Percentiles rank a stretch among this genome's conserved stretches.
These are phyloP conservation scores for Boletales sp. DNA, from an alignment of 768 basidiomycete genomes.

Conservation along the genomic window DNA sequence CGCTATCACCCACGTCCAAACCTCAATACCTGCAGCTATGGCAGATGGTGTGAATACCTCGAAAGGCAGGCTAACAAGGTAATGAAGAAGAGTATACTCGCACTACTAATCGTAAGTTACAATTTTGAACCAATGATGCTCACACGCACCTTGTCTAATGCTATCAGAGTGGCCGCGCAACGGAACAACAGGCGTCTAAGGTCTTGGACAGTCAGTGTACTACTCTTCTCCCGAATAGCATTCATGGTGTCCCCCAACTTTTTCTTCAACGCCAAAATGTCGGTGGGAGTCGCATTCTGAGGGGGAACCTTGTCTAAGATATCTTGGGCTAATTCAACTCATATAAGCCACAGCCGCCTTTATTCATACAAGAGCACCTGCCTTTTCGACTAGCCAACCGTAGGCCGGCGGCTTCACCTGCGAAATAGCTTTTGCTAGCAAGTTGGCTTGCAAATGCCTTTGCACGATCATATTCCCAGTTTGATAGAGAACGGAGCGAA, in stretches of 20 bases:
- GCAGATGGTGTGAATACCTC: slow-evolving; percentile 85
- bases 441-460: slow-evolving; percentile 82
- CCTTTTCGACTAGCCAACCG: slow-evolving; percentile 66
- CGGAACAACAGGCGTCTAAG: slow-evolving; percentile 83
- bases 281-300: slow-evolving; percentile 51
- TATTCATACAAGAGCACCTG: slow-evolving; percentile 24
- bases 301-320: slow-evolving; percentile 62
- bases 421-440: slow-evolving; percentile 86
- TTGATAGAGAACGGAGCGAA: slow-evolving; percentile 50
- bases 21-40: slow-evolving; percentile 84
- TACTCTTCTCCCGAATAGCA: slow-evolving; percentile 69
- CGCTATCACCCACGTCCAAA: slow-evolving; percentile 94
- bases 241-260: slow-evolving; percentile 65
- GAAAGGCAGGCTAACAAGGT: slow-evolving; percentile 85
- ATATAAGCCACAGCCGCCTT: background rate
- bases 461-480: slow-evolving; percentile 76
- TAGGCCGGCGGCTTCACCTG: slow-evolving; percentile 82
- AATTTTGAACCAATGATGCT: background rate
- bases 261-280: slow-evolving; percentile 61
- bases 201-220: slow-evolving; percentile 74
- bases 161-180: slow-evolving; percentile 78
- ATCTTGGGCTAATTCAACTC: slow-evolving; percentile 42
- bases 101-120: slow-evolving; percentile 46
- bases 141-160: slow-evolving; percentile 51
- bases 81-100: slow-evolving; percentile 81